phyloP scores from a whole-genome alignment of 139 green algal genomes.

The Tetraselmis chui region DNA sequence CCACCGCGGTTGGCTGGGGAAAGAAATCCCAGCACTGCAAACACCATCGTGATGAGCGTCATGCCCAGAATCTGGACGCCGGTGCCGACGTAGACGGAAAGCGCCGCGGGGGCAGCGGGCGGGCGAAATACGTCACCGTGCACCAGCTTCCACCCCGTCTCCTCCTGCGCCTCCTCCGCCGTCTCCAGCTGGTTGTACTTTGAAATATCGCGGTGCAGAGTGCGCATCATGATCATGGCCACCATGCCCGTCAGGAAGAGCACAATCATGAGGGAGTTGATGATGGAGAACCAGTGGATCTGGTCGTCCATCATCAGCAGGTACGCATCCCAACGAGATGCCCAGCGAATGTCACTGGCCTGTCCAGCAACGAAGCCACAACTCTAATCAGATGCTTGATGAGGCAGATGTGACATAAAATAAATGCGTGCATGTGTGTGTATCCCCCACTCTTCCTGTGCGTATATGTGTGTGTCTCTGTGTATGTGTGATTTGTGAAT shows the following conservation, averaged over 20 bases:
- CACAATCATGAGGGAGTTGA: conserved; percentile 99
- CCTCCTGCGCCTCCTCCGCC: conserved; percentile 85
- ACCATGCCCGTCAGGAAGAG: conserved; percentile 98
- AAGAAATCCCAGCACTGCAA: conserved; percentile 95
- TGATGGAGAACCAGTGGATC: conserved; percentile 99
- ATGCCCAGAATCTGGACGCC: conserved; percentile 92
- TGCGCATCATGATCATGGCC: conserved; percentile 98
- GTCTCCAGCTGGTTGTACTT: conserved; percentile 97
- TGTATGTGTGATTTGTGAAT: neutral
- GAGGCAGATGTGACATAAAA: neutral
- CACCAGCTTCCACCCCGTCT: conserved; percentile 96
- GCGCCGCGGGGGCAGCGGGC: conserved; percentile 53
- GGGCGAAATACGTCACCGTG: conserved; percentile 98
- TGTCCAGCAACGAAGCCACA: conserved; percentile 15
- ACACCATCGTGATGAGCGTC: conserved; percentile 88
- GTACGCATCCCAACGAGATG: conserved; percentile 97
- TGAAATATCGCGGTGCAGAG: conserved; percentile 88
- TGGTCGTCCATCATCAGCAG: conserved; percentile 91
- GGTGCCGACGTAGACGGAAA: conserved; percentile 87
- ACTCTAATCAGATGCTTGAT: neutral
- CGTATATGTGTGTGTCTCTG: neutral
- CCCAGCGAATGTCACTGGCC: conserved; percentile 85
- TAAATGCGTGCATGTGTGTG: conserved; percentile 5
- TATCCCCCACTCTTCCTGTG: no score
- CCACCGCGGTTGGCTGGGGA: conserved; percentile 95